Conservation (phyloP, 106 monocot genomes). For the Chionographis japonica region DNA sequence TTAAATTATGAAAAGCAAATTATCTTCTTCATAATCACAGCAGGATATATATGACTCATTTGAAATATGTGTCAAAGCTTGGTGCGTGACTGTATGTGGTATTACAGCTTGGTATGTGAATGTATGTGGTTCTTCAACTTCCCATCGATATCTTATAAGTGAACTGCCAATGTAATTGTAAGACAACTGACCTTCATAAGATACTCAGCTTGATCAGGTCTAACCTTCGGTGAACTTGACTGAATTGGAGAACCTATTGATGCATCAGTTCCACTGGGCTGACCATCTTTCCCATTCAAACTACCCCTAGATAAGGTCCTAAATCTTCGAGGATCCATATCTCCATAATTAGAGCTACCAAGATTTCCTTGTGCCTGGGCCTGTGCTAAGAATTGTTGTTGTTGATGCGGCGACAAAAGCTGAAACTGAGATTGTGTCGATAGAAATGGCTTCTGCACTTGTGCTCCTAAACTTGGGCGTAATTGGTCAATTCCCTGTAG, state of each 20-base stretch:
- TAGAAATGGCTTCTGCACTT: conserved; percentile 75
- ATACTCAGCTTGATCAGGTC: conserved; percentile 64
- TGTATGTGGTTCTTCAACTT: too few relatives aligned
- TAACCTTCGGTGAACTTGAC: conserved; percentile 52
- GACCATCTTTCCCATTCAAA: conserved; percentile 56
- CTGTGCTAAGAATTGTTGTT: conserved; percentile 72
- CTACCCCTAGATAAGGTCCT: conserved; percentile 34
- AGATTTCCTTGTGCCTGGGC: conserved; percentile 77
- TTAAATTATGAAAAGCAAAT: background rate
- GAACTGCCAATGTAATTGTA: background rate
- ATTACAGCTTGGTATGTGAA: too few relatives aligned
- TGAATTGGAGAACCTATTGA: conserved; percentile 65
- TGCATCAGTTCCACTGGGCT: conserved; percentile 50
- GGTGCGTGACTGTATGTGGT: too few relatives aligned
- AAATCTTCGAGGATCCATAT: conserved; percentile 70
- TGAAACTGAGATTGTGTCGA: conserved; percentile 71
- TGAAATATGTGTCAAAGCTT: too few relatives aligned
- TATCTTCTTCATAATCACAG: background rate
- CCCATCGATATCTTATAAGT: too few relatives aligned
- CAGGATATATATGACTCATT: too few relatives aligned
- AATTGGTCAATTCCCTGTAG: conserved; percentile 76
- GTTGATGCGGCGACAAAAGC: conserved; percentile 77
- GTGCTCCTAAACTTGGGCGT: conserved; percentile 60
- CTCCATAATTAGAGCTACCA: conserved; percentile 50
- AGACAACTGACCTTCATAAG: conserved; percentile 46